Evolutionary conservation across 2,329 filamentous ascomycete genomes (phyloP), one percentile per base, ranked within the genome.

Genomic region (Cladophialophora psammophila): DNA sequence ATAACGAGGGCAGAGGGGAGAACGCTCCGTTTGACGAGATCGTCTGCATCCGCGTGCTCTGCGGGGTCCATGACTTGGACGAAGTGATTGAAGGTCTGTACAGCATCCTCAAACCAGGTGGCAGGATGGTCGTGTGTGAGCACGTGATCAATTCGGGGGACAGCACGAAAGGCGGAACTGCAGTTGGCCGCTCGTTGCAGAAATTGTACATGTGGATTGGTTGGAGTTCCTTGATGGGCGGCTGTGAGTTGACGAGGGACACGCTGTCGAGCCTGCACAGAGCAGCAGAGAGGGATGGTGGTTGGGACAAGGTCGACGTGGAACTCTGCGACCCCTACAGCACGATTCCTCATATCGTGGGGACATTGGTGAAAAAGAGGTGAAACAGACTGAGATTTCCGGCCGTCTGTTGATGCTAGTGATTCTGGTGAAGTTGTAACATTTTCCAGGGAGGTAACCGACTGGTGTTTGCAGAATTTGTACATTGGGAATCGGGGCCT

Each of bases 81-180:
- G 75, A 78, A 58, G 84, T 83, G 3, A 77, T 82, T 15, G 73
- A 74, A 1, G 79, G 80, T 0, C 69, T 87, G 36, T 86, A 86
- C 72, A 70, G 70, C 0, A 71, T 87, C 66, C 72, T 87, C 52
- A 84, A 82, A 67, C 85, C 85, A 0, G 85, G 86, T 2, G 86
- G 86, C 0, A 76, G 83, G 63, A 74, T 87, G 75, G 75, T 87
- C 10, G 76, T 87, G 40, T 83, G 80, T 61, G 86, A 88, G 74
- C 86, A 88, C 76, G 82, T 86, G 8, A 80, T 78, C 26, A 86
- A 85, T 71, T 80, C 82, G 2, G 85, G 82, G 80, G 73, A 75
- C 59, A 78, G 75, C n/a, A 75, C 77, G 53, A 80, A 78, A 72
- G 84, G 82, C 5, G 81, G 78, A 31, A 15, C 82, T 7, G 45